Evolutionary conservation across 2,329 filamentous ascomycete species (phyloP).

Genomic region (Aaosphaeria arxii): DNA sequence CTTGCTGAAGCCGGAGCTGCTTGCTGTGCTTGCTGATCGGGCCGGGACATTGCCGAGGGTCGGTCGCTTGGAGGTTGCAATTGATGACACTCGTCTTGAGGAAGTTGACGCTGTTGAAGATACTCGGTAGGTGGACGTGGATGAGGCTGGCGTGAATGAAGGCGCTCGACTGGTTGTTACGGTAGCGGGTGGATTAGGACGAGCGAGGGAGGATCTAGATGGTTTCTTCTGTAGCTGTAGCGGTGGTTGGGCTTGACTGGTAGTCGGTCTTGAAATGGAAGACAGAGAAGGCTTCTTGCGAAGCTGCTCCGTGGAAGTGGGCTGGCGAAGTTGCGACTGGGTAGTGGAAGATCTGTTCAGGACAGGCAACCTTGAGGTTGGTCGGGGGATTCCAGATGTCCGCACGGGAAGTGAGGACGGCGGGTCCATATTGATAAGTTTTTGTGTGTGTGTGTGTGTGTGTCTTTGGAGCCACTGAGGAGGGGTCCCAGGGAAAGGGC

Average conservation of each 20-base stretch:
- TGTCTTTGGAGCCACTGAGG: not conserved
- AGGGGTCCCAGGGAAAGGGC: constrained; percentile 4
- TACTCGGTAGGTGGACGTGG: too few species aligned
- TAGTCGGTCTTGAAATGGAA: constrained; percentile 4
- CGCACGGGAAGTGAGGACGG: constrained; percentile 24
- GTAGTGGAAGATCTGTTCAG: constrained; percentile 34
- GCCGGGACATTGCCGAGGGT: constrained; percentile 15
- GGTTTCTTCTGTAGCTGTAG: constrained; percentile 28
- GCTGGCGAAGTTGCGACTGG: constrained; percentile 43
- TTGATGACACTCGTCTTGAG: too few species aligned
- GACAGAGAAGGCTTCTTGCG: constrained; percentile 30
- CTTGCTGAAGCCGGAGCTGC: constrained; percentile 32
- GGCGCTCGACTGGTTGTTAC: too few species aligned
- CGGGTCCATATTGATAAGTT: constrained; percentile 26
- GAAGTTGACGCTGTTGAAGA: too few species aligned
- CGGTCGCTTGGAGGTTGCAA: constrained; percentile 17
- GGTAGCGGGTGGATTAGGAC: constrained; percentile 16
- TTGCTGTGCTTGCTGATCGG: constrained; percentile 9
- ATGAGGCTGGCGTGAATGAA: too few species aligned
- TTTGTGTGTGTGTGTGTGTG: not conserved
- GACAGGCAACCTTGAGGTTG: constrained; percentile 52
- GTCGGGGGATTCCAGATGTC: constrained; percentile 46
- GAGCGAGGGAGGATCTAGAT: constrained; percentile 25
- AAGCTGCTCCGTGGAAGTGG: constrained; percentile 47
- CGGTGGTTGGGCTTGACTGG: not conserved